Base-by-base conservation (phyloP, 495 filamentous ascomycete species). In the Parathielavia appendiculata region DNA sequence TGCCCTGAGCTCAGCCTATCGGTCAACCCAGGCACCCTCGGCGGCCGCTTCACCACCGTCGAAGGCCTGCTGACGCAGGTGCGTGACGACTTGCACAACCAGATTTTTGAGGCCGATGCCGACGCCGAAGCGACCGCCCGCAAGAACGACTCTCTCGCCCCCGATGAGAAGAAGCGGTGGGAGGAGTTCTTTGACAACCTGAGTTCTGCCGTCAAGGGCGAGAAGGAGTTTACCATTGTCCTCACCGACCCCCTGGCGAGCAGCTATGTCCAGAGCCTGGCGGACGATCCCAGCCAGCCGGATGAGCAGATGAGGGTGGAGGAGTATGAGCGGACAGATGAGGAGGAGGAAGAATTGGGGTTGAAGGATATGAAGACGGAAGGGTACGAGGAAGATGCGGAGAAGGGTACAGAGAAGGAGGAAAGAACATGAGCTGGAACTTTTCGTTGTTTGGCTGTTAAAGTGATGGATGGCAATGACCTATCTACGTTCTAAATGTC, bases 31-130 rank as follows among this genome's bases (percentile, higher is more conserved):
- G 93, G 93, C 43, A 97, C 92, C 0, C 81, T 97, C 5, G 93
- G 93, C 60, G 92, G 92, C n/a, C 85, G 92, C 41, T 98, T 98
- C 77, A 97, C 93, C 11, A 98, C 95, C 6, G 83, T 97, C 19
- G 95, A 97, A 72, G 93, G 93, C 60, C 81, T 97, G 20, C 78
- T 97, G n/a, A 92, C 89, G 0, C 91, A 97, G 70, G 85, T 98
- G 54, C 84, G 91, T 40, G 86, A 96, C 67, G 92, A 97, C 68
- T 78, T 97, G 41, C 84, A 84, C 64, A 82, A 80, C 40, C 86
- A 91, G 56, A 92, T 97, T 63, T 98, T 92, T 74, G 85, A 95
- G 64, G 76, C 83, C 16, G 83, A 81, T 43, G 75, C 79, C 22
- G 71, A 75, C 22, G 57, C 23, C 1, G 68, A 43, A 5, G 57